Evolutionary conservation across 345 rosid species (phyloP).

Genomic region (Eutrema japonicum): DNA sequence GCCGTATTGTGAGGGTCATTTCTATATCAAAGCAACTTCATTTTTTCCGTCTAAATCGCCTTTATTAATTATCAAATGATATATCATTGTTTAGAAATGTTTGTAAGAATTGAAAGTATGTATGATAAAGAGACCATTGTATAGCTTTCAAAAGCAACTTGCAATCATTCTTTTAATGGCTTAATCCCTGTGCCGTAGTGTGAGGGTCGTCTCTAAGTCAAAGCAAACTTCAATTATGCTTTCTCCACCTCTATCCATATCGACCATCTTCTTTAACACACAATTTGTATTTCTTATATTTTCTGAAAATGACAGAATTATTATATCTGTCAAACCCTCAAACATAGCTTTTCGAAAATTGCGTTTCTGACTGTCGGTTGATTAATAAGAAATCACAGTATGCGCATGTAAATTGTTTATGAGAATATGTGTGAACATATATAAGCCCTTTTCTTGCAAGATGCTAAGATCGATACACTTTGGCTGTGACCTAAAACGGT

Average conservation of each 20-base stretch:
- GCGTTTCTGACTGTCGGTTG: background rate
- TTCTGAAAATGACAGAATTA: background rate
- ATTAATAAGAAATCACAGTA: background rate
- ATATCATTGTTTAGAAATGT: too few species aligned
- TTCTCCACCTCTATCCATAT: slow-evolving; percentile 1
- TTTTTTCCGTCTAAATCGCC: too few species aligned
- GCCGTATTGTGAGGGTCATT: too few species aligned
- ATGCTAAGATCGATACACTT: background rate
- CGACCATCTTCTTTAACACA: slow-evolving; percentile 8
- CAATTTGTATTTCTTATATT: background rate
- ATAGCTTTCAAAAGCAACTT: too few species aligned
- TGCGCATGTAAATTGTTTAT: background rate
- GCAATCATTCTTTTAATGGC: background rate
- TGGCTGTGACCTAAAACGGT: background rate
- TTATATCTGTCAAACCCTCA: background rate
- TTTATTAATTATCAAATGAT: too few species aligned
- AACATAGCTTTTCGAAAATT: background rate
- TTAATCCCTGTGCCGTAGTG: background rate
- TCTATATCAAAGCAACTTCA: too few species aligned
- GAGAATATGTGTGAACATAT: background rate
- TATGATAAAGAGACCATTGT: too few species aligned
- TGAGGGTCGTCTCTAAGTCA: slow-evolving; percentile 16
- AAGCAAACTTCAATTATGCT: background rate
- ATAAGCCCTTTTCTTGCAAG: slow-evolving; percentile 7
- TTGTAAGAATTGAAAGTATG: too few species aligned